Percentiles rank a stretch among this genome's conserved stretches.
Evolutionary conservation across 2,329 filamentous ascomycete genomes (phyloP).

Genomic region (Apiospora phragmitis): DNA sequence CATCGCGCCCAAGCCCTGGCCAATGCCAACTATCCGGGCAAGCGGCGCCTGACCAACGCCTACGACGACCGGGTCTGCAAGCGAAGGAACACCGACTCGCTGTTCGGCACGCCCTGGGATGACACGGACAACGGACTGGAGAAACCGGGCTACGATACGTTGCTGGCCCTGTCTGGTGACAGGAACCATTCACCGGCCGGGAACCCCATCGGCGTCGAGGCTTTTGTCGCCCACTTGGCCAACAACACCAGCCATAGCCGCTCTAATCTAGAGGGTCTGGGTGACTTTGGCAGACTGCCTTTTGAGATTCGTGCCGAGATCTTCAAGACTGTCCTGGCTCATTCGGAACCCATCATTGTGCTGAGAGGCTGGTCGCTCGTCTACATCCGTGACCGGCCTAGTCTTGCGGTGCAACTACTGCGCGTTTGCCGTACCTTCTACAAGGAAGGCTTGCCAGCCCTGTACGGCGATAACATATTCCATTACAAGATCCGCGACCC

Average conservation of each 20-base stretch:
- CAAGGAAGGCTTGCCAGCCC: constrained; percentile 38
- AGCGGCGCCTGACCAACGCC: constrained; percentile 9
- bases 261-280: neutral
- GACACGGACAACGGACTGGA: neutral
- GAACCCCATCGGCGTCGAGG: too few relatives aligned
- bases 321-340: constrained; percentile 31
- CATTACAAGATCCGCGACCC: constrained; percentile 46
- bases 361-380: constrained; percentile 34
- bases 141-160: neutral
- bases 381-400: constrained; percentile 25
- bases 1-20: constrained; percentile 9
- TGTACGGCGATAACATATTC: constrained; percentile 52
- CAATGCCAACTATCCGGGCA: constrained; percentile 9
- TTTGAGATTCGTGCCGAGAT: constrained; percentile 36
- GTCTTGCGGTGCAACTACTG: constrained; percentile 40
- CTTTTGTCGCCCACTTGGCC: too few relatives aligned
- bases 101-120: constrained; percentile 8
- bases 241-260: neutral
- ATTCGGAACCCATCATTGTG: constrained; percentile 31
- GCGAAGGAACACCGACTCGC: neutral
- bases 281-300: constrained; percentile 22
- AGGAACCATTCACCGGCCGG: neutral
- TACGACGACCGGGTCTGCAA: constrained; percentile 14
- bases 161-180: neutral
- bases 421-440: constrained; percentile 34